Conservation (phyloP, 1,139 yeast species). For the Candida glucosophila region DNA sequence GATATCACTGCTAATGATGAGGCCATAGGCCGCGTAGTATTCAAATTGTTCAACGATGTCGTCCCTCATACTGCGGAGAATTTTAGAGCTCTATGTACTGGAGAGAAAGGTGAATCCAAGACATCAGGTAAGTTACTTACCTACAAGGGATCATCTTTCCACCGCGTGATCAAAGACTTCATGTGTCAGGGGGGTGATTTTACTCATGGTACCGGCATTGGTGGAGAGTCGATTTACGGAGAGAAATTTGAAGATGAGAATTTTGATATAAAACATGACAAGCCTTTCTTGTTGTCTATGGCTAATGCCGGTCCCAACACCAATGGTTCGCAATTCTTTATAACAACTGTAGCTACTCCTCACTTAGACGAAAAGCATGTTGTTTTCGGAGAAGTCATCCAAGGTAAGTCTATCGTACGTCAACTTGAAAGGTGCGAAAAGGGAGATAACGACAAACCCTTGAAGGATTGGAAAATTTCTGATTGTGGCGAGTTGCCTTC, state of each 20-base stretch:
- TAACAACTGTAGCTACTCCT: constrained; percentile 78
- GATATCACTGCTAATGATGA: constrained; percentile 64
- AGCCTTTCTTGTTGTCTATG: constrained; percentile 87
- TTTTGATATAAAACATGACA: constrained; percentile 65
- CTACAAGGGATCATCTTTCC: constrained; percentile 79
- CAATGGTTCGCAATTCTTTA: constrained; percentile 92
- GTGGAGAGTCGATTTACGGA: constrained; percentile 93
- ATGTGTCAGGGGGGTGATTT: constrained; percentile 98
- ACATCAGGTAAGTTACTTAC: constrained; percentile 54
- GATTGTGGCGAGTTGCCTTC: constrained; percentile 72
- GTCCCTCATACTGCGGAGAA: constrained; percentile 94
- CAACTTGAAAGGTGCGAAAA: constrained; percentile 65
- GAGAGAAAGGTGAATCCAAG: constrained; percentile 67
- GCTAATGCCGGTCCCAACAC: constrained; percentile 95
- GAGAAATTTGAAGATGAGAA: constrained; percentile 93
- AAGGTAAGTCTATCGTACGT: constrained; percentile 77
- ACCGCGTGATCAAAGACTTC: constrained; percentile 83
- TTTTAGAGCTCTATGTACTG: constrained; percentile 84
- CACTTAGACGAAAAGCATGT: constrained; percentile 93
- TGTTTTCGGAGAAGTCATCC: constrained; percentile 83
- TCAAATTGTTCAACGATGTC: constrained; percentile 67
- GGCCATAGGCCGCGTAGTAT: constrained; percentile 63
- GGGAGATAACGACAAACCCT: constrained; percentile 56
- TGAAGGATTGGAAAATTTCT: constrained; percentile 55
- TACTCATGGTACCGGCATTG: constrained; percentile 82